Base-by-base conservation (phyloP, 2,329 filamentous ascomycete species). In the Colletotrichum sp. region DNA sequence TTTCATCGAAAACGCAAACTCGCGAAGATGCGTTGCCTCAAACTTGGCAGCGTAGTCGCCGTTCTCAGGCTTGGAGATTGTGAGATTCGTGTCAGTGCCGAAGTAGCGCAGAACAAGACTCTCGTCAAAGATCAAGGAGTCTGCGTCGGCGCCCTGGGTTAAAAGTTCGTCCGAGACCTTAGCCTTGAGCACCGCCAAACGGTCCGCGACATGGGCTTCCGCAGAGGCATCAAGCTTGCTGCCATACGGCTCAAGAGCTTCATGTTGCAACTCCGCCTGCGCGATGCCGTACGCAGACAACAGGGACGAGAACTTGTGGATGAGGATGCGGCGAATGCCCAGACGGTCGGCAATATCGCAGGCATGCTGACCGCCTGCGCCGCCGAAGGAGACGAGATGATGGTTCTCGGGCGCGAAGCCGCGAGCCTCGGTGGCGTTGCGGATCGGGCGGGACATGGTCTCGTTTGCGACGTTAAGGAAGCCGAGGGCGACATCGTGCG, bases 391-490 rank as follows among this genome's bases (percentile, higher is more conserved):
- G n/a, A 82, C 83, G 8, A 85, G 80, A 28, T 83, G 79, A 52
- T 85, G 83, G 10, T 80, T 80, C 34, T 79, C 80, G 0, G 82
- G 81, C 10, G 81, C 82, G 59, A 81, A 83, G 10, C 81, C 82
- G 21, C 82, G 77, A 6, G 93, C 93, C 83, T 95, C 94, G 0
- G 93, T 95, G 64, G 95, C 85, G 52, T 93, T 94, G 62, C 94
- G 89, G 76, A 96, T 96, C 0, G 94, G 94, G 34, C 94, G 88
- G 5, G 92, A 93, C 93, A 95, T 95, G 0, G 93, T 92, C 83
- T 95, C 93, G 78, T 95, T 95, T 4, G 94, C 93, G 59, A 95
- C 92, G 76, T 94, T 92, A 80, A 95, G 89, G 79, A 95, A 95
- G 0, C 94, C 94, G 77, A 92, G 92, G 0, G 94, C 94, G 49